phyloP scores from a whole-genome alignment of 805 yeast genomes.

The Metschnikowia corniflorae region DNA sequence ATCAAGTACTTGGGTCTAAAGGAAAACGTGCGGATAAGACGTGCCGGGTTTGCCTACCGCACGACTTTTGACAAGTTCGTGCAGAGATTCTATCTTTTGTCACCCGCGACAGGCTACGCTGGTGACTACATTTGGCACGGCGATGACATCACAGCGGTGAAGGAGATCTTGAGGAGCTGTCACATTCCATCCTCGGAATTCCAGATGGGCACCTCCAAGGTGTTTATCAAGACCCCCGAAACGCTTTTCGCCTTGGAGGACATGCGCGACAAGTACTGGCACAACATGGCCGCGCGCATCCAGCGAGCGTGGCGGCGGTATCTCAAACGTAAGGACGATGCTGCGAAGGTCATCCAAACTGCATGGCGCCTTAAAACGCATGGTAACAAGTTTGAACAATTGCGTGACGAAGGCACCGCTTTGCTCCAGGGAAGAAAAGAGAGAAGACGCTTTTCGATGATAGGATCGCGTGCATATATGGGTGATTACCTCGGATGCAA shows the following conservation, averaged over 20 bases:
- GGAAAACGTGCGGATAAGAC: conserved; percentile 94
- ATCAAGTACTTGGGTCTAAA: conserved; percentile 93
- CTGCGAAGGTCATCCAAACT: conserved; percentile 77
- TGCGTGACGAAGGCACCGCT: conserved; percentile 79
- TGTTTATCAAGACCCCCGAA: conserved; percentile 95
- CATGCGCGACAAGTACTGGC: conserved; percentile 97
- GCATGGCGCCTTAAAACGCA: conserved; percentile 78
- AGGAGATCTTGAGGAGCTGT: conserved; percentile 47
- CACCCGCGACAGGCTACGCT: conserved; percentile 90
- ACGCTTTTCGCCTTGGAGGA: conserved; percentile 93
- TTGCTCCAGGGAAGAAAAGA: conserved; percentile 74
- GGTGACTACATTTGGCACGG: conserved; percentile 62
- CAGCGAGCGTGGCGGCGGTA: conserved; percentile 96
- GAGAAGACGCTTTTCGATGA: conserved; percentile 80
- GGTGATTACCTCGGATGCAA: conserved; percentile 94
- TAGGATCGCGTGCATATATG: conserved; percentile 84
- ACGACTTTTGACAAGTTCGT: conserved; percentile 95
- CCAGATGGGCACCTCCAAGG: conserved; percentile 89
- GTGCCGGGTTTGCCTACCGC: conserved; percentile 98
- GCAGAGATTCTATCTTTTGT: conserved; percentile 84
- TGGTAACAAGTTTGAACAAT: conserved; percentile 77
- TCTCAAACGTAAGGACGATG: conserved; percentile 74
- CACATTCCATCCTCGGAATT: conserved; percentile 76
- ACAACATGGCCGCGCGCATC: conserved; percentile 94
- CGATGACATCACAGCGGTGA: conserved; percentile 50